Evolutionary conservation across 352 stramenopile species (phyloP), one percentile per base, ranked within the genome.

Genomic region (Phytopythium mirpurense): DNA sequence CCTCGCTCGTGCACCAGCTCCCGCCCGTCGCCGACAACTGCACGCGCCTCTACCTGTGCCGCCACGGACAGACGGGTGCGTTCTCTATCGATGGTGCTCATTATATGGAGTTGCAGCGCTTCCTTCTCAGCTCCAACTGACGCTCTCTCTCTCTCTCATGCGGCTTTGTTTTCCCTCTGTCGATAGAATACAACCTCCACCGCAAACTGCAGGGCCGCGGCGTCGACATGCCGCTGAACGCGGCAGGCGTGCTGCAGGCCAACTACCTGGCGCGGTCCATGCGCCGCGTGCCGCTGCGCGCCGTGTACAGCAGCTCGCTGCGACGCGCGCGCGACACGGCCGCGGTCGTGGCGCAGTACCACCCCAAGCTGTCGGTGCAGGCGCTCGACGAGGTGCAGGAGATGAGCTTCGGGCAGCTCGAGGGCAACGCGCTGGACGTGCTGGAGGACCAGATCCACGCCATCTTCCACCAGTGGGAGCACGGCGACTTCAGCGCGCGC

Each of bases 321-420:
- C 60, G 58, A n/a, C 75, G 79, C 36, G 74, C 76, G 10, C 56
- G 59, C 18, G 70, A 90, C 60, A 90, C 77, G 2, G 74, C 80
- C 5, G 38, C 62, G 16, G 65, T 70, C 15, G 76, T 90, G 9
- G 62, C 74, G 15, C 63, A 86, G 32, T 57, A 63, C 23, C 76
- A 90, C 59, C 68, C 72, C 23, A 73, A 78, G 56, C 52, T 87
- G 36, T 60, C 76, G 54, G 59, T 86, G 48, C 57, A 86, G 59
- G 34, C 70, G n/a, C 83, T 89, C 54, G 21, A 60, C 18, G 80
- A 90, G 31, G 61, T 93, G 10, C 80, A 93, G 49, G 83, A 93
- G 57, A 93, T 93, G 83, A 91, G 82, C 64, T 93, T 91, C 51
- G 83, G 83, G 10, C 44, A 81, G 40, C 68, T 91, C 18, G 83